Percentiles rank a stretch among this genome's conserved stretches.
Conservation (phyloP, 352 stramenopile genomes). For the Globisporangium irregulare region DNA sequence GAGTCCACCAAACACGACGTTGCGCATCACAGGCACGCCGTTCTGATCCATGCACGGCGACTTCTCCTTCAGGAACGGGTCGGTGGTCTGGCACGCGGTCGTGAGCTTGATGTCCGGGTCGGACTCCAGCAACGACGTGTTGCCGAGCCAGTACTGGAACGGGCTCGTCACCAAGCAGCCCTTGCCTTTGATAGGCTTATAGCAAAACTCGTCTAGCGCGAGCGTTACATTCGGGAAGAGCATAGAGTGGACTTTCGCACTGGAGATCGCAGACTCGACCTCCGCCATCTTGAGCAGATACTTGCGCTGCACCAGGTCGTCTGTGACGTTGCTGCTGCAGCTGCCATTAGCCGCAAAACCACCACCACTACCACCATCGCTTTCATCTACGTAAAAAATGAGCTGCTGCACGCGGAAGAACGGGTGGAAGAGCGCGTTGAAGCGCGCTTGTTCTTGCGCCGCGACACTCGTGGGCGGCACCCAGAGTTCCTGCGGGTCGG, state of each 20-base stretch:
- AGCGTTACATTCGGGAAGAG: conserved; percentile 33
- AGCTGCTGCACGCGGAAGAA: conserved; percentile 88
- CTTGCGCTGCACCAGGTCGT: conserved; percentile 60
- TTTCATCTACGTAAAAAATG: conserved; percentile 68
- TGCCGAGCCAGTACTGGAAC: conserved; percentile 75
- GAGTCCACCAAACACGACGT: conserved; percentile 86
- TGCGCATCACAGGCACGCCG: conserved; percentile 85
- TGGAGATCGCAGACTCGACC: conserved; percentile 61
- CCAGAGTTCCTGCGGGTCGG: conserved; percentile 81
- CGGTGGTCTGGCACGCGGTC: conserved; percentile 80
- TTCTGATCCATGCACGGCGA: conserved; percentile 88
- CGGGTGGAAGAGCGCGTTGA: conserved; percentile 77
- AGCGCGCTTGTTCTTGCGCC: conserved; percentile 60
- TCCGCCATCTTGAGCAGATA: conserved; percentile 60
- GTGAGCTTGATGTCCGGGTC: conserved; percentile 88
- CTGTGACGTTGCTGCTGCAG: conserved; percentile 22
- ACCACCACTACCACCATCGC: conserved; percentile 8
- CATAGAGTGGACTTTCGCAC: conserved; percentile 22
- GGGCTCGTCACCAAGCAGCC: conserved; percentile 81
- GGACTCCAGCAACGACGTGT: conserved; percentile 46
- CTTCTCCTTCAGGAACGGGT: conserved; percentile 41
- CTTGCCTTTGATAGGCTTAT: conserved; percentile 71
- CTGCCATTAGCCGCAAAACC: neutral
- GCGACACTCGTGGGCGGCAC: conserved; percentile 62
- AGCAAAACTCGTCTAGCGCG: conserved; percentile 72